Evolutionary conservation across 2,329 filamentous ascomycete species (phyloP), one percentile per base, ranked within the genome.

Genomic region (Hawksworthiomyces lignivorus): DNA sequence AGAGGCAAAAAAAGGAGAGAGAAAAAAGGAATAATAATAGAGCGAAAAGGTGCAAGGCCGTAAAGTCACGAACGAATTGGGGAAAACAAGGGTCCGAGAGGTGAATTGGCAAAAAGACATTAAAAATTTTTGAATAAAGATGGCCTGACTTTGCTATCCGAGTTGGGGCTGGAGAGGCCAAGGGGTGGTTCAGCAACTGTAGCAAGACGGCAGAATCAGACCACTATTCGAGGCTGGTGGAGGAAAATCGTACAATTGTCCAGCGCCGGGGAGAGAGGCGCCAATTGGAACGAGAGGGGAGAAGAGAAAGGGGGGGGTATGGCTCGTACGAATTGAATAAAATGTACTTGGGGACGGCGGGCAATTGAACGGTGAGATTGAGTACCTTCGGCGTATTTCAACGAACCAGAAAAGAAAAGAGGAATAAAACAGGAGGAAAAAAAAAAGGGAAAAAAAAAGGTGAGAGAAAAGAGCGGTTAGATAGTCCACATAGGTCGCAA

Each of bases 191-290:
- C 43, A 43, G 43, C 36, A 41, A 26, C 42, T 48, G 47, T 43
- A 45, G 45, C 44, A 41, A 37, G 36, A 37, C 44, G 38, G 37
- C 44, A 46, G 40, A 45, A 52, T 52, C 50, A 52, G 50, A 36
- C 50, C 50, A 52, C 45, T 46, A 35, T 38, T 12, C 14, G 37
- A 36, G 31, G 28, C 37, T 42, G 43, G 39, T 17, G 48, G 48
- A 44, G 45, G 48, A 42, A 33, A 48, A 50, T 49, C 50, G 50
- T 50, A 27, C 50, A 48, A 51, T 48, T 20, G 15, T 36, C 26
- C 39, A 39, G 21, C 38, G 35, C 35, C 37, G 37, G 45, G 26
- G 38, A 47, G 33, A n/a, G n/a, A n/a, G n/a, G 42, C 48, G 43
- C 48, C 45, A 48, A 41, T 18, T 29, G 43, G 11, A n/a, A n/a